phyloP scores from a whole-genome alignment of 495 filamentous ascomycete genomes.

The Sordaria brevicollis region DNA sequence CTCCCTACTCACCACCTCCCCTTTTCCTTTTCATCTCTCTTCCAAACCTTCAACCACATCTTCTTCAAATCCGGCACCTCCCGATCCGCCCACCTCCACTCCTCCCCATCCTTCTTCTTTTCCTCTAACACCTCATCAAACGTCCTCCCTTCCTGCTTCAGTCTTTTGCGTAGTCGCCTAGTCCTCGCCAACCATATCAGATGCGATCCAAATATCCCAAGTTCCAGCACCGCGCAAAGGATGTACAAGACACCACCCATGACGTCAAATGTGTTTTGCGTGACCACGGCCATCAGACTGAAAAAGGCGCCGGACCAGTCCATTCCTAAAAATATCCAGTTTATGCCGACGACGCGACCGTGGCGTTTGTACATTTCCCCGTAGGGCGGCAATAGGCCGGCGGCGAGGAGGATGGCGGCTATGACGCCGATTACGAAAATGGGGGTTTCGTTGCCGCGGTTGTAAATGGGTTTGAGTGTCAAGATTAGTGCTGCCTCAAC shows the following conservation, averaged over 20 bases:
- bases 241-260: constrained; percentile 63
- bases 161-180: constrained; percentile 45
- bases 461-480: constrained; percentile 46
- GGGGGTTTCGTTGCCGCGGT: constrained; percentile 38
- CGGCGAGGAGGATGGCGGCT: constrained; percentile 59
- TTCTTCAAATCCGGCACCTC: constrained; percentile 1
- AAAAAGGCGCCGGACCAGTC: constrained; percentile 68
- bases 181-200: constrained; percentile 57
- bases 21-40: not conserved
- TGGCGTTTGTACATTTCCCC: constrained; percentile 61
- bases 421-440: constrained; percentile 54
- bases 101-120: constrained; percentile 19
- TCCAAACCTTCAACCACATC: not conserved
- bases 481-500: constrained; percentile 53
- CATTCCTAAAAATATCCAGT: constrained; percentile 55
- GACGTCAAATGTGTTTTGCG: constrained; percentile 60
- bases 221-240: constrained; percentile 52
- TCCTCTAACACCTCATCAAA: constrained; percentile 54
- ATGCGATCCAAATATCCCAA: constrained; percentile 60
- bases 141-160: constrained; percentile 44
- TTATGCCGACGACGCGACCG: constrained; percentile 61
- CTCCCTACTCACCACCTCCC: not conserved
- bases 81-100: constrained; percentile 34
- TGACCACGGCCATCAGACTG: constrained; percentile 57
- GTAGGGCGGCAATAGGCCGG: constrained; percentile 61